A percentile compares a stretch with the other conserved stretches of the same genome.
These are phyloP conservation scores for Beauveria pseudobassiana DNA, from an alignment of 2,329 filamentous ascomycete species.

Conservation along the genomic window DNA sequence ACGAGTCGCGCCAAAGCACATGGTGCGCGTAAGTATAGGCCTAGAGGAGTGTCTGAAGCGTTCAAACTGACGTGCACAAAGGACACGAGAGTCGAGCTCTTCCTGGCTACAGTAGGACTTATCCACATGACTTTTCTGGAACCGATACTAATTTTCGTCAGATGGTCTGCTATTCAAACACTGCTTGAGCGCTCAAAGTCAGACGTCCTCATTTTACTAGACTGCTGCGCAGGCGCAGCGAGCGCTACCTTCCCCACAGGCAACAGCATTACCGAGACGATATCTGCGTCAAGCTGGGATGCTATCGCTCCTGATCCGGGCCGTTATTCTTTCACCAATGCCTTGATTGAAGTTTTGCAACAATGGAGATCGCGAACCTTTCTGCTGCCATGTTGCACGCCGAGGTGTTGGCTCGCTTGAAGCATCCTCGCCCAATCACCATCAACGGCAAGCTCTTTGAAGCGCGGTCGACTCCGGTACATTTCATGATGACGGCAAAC, in stretches of 20 bases:
- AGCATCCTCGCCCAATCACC: slow-evolving; percentile 50
- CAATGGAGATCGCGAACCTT: slow-evolving; percentile 47
- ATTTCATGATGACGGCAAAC: slow-evolving; percentile 57
- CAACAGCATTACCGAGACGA: slow-evolving; percentile 53
- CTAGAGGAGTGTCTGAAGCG: too few relatives aligned
- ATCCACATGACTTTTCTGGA: not conserved
- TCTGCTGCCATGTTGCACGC: slow-evolving; percentile 56
- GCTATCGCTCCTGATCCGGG: slow-evolving; percentile 53
- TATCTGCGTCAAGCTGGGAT: slow-evolving; percentile 55
- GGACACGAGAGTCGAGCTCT: slow-evolving; percentile 42
- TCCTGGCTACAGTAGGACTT: slow-evolving; percentile 45
- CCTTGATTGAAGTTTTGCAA: slow-evolving; percentile 50
- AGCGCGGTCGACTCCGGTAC: slow-evolving; percentile 50
- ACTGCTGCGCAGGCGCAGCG: slow-evolving; percentile 53
- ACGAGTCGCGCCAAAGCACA: slow-evolving; percentile 51
- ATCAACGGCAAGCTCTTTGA: slow-evolving; percentile 52
- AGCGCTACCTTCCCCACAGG: slow-evolving; percentile 52
- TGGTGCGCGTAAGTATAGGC: slow-evolving; percentile 46
- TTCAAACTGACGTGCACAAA: slow-evolving; percentile 18
- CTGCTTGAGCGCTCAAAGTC: slow-evolving; percentile 49
- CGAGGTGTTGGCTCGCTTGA: slow-evolving; percentile 51
- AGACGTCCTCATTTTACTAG: slow-evolving; percentile 50
- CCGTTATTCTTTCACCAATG: slow-evolving; percentile 52
- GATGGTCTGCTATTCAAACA: slow-evolving; percentile 55
- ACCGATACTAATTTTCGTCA: slow-evolving; percentile 17